A percentile compares a stretch with the other conserved stretches of the same genome.
phyloP scores from a whole-genome alignment of 23 red algal genomes.

The Gracilaria gracilis region DNA sequence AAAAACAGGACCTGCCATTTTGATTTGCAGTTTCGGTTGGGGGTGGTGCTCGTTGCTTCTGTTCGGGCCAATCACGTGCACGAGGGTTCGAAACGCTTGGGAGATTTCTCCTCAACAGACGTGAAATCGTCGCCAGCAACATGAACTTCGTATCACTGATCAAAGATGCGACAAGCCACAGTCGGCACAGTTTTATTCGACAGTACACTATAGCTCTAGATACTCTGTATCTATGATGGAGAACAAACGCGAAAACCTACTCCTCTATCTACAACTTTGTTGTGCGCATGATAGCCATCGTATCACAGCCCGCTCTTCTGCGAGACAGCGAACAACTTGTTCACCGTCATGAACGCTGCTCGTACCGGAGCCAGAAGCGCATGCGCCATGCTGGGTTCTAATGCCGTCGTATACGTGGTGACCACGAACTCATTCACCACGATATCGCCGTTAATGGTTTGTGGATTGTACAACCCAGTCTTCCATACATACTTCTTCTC shows the following conservation, averaged over 20 bases:
- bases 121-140: not conserved
- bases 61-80: not conserved
- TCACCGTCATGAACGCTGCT: not conserved
- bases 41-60: not conserved
- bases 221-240: too few species aligned
- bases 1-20: not conserved
- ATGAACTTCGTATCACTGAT: too few species aligned
- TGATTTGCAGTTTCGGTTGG: not conserved
- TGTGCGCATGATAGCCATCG: not conserved
- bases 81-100: too few species aligned
- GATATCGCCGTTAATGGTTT: constrained; percentile 25
- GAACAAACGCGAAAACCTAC: too few species aligned
- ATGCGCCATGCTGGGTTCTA: not conserved
- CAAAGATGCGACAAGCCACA: too few species aligned
- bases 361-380: constrained; percentile 15
- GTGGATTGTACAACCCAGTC: constrained; percentile 28
- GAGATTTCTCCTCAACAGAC: not conserved
- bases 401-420: constrained; percentile 7
- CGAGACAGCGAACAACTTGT: not conserved
- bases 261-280: too few species aligned
- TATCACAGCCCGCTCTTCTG: not conserved
- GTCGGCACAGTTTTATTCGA: too few species aligned
- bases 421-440: not conserved
- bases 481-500: constrained; percentile 25
- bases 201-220: too few species aligned